Conservation (phyloP, 2,329 filamentous ascomycete genomes). For the Talaromyces atroroseus region DNA sequence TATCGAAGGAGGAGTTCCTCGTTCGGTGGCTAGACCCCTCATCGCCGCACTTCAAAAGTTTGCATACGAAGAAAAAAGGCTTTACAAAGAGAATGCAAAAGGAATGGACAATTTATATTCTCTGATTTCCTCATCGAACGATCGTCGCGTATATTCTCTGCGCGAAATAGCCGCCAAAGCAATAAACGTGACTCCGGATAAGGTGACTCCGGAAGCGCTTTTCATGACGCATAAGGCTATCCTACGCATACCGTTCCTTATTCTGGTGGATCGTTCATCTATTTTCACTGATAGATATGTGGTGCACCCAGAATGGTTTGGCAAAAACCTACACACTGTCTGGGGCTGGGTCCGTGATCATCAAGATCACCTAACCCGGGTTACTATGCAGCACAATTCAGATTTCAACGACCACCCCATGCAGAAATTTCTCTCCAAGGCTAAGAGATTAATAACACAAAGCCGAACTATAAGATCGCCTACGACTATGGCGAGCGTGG, state of each 20-base stretch:
- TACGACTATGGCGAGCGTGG: constrained; percentile 37
- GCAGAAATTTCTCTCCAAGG: constrained; percentile 40
- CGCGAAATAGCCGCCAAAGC: constrained; percentile 34
- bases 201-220: constrained; percentile 27
- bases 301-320: constrained; percentile 49
- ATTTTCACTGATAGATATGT: constrained; percentile 37
- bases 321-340: constrained; percentile 46
- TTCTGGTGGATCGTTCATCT: constrained; percentile 29
- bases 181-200: constrained; percentile 25
- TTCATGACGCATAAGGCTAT: constrained; percentile 33
- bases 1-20: constrained; percentile 39
- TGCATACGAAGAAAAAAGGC: constrained; percentile 25
- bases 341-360: constrained; percentile 53
- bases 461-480: constrained; percentile 40
- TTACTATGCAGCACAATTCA: constrained; percentile 23
- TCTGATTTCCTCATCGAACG: constrained; percentile 31
- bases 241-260: constrained; percentile 28
- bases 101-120: constrained; percentile 35
- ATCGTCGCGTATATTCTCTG: constrained; percentile 29
- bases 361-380: constrained; percentile 29
- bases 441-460: constrained; percentile 35
- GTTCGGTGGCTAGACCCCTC: constrained; percentile 31
- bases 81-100: constrained; percentile 30
- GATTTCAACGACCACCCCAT: constrained; percentile 33
- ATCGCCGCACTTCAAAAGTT: constrained; percentile 32